Percentiles rank a stretch among this genome's conserved stretches.
phyloP scores from a whole-genome alignment of 1,284 basidiomycete species.

The Porogramme epimiltina region DNA sequence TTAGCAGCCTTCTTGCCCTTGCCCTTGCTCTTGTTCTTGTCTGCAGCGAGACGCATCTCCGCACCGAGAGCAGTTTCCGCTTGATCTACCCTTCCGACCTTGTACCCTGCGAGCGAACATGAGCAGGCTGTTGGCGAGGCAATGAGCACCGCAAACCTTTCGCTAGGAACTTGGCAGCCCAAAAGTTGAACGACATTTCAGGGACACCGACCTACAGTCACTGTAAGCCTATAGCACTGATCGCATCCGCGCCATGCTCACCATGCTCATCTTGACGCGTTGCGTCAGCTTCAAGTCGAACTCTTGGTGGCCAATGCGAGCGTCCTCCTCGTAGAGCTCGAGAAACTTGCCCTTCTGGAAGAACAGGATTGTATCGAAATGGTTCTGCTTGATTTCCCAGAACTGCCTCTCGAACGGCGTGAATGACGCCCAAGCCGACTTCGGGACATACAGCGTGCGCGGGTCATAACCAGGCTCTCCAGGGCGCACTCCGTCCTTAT shows the following conservation, averaged over 20 bases:
- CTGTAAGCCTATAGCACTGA: neutral
- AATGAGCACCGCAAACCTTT: conserved; percentile 52
- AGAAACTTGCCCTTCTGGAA: conserved; percentile 88
- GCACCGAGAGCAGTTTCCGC: conserved; percentile 90
- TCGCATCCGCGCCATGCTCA: conserved; percentile 34
- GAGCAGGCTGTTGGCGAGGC: neutral
- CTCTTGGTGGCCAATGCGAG: conserved; percentile 85
- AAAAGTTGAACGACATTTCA: conserved; percentile 91
- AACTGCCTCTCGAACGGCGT: conserved; percentile 98
- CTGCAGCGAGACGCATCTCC: conserved; percentile 77
- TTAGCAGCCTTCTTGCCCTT: conserved; percentile 51
- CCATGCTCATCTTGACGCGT: conserved; percentile 99
- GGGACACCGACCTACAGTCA: conserved; percentile 86
- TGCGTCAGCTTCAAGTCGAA: conserved; percentile 93
- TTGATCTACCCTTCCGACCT: conserved; percentile 97
- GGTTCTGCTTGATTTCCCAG: conserved; percentile 97
- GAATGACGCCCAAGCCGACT: conserved; percentile 80
- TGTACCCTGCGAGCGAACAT: conserved; percentile 65
- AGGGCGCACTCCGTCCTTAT: conserved; percentile 85
- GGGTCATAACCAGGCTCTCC: conserved; percentile 91
- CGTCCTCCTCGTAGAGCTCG: conserved; percentile 95
- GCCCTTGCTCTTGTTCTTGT: conserved; percentile 50
- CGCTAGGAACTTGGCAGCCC: conserved; percentile 86
- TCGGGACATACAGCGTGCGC: conserved; percentile 85
- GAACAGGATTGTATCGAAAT: conserved; percentile 93